phyloP scores from a whole-genome alignment of 2,329 filamentous ascomycete genomes.

The Emmonsia crescens region DNA sequence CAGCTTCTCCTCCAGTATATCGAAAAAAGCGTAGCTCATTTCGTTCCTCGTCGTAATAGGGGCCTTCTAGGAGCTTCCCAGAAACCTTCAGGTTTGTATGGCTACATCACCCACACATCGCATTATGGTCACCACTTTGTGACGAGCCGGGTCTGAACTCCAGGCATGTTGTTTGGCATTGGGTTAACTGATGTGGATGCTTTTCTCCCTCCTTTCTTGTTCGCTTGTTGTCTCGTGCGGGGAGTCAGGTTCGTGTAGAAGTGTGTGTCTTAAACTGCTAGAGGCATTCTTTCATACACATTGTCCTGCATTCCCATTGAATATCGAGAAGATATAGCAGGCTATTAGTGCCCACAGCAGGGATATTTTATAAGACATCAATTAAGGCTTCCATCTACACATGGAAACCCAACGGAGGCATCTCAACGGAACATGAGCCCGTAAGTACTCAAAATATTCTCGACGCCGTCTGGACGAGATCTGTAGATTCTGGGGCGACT shows the following conservation, averaged over 20 bases:
- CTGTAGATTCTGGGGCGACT: not conserved
- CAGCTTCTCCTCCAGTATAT: slow-evolving; percentile 67
- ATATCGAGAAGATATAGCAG: not conserved
- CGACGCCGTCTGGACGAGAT: not conserved
- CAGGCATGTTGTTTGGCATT: not conserved
- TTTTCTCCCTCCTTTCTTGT: not conserved
- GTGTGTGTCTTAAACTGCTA: no score
- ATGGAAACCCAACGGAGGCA: no score
- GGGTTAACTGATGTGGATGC: not conserved
- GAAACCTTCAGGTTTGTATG: slow-evolving; percentile 31
- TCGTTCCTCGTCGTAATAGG: slow-evolving; percentile 28
- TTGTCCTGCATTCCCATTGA: not conserved
- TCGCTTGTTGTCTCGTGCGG: not conserved
- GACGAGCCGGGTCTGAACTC: not conserved
- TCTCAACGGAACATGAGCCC: not conserved
- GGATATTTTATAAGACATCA: no score
- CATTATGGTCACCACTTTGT: not conserved
- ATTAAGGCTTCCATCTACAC: no score
- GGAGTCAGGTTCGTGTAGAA: not conserved
- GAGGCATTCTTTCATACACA: no score
- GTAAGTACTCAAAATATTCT: not conserved
- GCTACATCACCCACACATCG: slow-evolving; percentile 24
- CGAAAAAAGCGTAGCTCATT: slow-evolving; percentile 39
- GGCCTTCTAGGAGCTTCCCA: slow-evolving; percentile 33
- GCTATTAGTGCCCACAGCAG: no score